These are phyloP conservation scores for Auriculariales sp. DNA, from an alignment of 768 basidiomycete genomes.

Conservation along the genomic window DNA sequence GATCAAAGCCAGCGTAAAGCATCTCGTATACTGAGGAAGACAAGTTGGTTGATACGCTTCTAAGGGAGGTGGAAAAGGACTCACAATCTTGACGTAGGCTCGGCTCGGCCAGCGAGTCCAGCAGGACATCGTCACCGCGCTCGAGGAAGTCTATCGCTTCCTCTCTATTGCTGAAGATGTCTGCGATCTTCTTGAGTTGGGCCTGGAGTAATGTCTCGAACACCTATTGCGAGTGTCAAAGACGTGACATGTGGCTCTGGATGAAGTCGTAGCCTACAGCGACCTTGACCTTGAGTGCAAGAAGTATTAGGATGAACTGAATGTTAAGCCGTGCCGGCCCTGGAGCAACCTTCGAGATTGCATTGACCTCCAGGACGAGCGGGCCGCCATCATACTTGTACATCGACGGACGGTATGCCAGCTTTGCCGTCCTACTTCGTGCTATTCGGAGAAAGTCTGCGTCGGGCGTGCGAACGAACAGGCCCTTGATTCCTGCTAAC, in stretches of 20 bases:
- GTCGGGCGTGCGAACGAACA: conserved; percentile 9
- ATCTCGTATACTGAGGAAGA: conserved; percentile 10
- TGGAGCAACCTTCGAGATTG: conserved; percentile 6
- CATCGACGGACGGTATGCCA: conserved; percentile 12
- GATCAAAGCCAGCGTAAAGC: conserved; percentile 11
- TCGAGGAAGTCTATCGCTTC: conserved; percentile 9
- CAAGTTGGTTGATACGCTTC: not conserved
- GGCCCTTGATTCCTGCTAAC: conserved; percentile 12
- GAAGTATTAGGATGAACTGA: conserved; percentile 11
- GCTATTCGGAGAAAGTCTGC: conserved; percentile 5
- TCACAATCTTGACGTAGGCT: not conserved
- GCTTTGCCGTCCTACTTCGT: conserved; percentile 7
- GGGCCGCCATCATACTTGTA: conserved; percentile 11
- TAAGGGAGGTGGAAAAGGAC: too few relatives aligned
- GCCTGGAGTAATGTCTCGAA: conserved; percentile 9
- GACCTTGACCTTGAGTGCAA: conserved; percentile 8
- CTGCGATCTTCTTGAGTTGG: conserved; percentile 9
- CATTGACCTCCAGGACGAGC: conserved; percentile 8
- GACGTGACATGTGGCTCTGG: not conserved
- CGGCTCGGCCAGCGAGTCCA: not conserved
- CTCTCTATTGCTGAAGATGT: conserved; percentile 6
- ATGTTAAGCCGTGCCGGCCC: conserved; percentile 10
- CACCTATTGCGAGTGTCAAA: conserved; percentile 1
- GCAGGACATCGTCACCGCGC: conserved; percentile 9
- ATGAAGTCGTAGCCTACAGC: conserved; percentile 2